Evolutionary conservation across 2,329 filamentous ascomycete genomes (phyloP).

Genomic region (Penicillium sp.): DNA sequence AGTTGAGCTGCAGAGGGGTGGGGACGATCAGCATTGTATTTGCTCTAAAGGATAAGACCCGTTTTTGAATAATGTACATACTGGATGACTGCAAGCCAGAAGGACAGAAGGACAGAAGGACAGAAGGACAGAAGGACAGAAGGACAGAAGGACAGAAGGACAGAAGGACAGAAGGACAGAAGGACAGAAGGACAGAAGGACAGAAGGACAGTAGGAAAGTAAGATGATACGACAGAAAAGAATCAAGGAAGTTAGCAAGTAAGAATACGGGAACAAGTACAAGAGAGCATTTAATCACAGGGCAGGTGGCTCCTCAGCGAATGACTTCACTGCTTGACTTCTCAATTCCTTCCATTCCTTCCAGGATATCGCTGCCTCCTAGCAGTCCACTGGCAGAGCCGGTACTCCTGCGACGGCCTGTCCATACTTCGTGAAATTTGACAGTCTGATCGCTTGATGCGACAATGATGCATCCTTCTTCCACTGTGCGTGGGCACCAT

Average conservation of each 20-base stretch:
- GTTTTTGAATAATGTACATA: not conserved
- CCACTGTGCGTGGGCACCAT: conserved; percentile 55
- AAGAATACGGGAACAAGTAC: conserved; percentile 1
- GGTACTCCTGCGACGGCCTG: conserved; percentile 57
- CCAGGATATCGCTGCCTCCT: conserved; percentile 81
- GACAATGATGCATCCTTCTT: conserved; percentile 83
- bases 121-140: too few relatives aligned
- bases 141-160: too few relatives aligned
- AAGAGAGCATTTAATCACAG: not conserved
- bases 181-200: too few relatives aligned
- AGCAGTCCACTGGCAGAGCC: conserved; percentile 60
- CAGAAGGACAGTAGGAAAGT: not conserved
- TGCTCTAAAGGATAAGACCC: conserved; percentile 1
- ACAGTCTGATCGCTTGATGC: conserved; percentile 89
- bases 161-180: too few relatives aligned
- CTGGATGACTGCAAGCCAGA: not conserved
- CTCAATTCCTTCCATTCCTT: conserved; percentile 76
- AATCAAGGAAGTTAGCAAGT: not conserved
- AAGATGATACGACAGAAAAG: too few relatives aligned
- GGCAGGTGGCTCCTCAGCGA: conserved; percentile 38
- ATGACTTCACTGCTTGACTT: conserved; percentile 57
- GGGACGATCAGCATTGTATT: conserved; percentile 12
- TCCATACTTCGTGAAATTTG: conserved; percentile 95
- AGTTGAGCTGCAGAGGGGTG: not conserved
- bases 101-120: not conserved